These are phyloP conservation scores for Trichocomaceae sp. DNA, from an alignment of 2,329 filamentous ascomycete species.

Conservation along the genomic window DNA sequence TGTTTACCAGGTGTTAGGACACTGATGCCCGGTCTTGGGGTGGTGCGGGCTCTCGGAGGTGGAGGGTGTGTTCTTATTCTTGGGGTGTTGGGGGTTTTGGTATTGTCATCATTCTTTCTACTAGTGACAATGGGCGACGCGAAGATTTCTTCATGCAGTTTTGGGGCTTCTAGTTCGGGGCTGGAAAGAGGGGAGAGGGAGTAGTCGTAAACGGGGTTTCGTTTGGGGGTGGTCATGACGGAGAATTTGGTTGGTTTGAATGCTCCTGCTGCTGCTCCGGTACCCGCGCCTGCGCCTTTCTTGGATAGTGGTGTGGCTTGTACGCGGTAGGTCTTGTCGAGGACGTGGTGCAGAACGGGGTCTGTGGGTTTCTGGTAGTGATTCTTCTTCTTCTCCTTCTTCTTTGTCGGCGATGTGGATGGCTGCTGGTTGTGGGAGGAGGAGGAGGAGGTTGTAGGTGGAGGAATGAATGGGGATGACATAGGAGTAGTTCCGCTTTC, in stretches of 20 bases:
- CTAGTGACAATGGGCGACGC: constrained; percentile 58
- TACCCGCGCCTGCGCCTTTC: constrained; percentile 21
- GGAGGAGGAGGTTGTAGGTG: constrained; percentile 34
- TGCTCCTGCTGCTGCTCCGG: neutral
- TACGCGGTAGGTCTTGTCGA: constrained; percentile 91
- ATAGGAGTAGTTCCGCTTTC: constrained; percentile 47
- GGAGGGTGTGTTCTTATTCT: constrained; percentile 52
- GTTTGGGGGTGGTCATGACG: constrained; percentile 24
- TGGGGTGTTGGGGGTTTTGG: constrained; percentile 10
- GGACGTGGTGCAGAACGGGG: constrained; percentile 78
- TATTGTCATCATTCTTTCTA: constrained; percentile 15
- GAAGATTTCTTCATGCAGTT: constrained; percentile 79
- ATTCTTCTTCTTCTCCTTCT: constrained; percentile 25
- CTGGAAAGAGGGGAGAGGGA: constrained; percentile 63
- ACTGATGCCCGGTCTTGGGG: constrained; percentile 69
- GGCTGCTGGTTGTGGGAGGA: constrained; percentile 11
- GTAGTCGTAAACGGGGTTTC: constrained; percentile 25
- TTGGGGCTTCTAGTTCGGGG: constrained; percentile 72
- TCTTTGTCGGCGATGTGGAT: constrained; percentile 33
- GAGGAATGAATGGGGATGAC: constrained; percentile 51
- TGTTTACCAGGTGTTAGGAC: constrained; percentile 65
- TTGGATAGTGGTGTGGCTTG: constrained; percentile 79
- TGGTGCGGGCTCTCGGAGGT: constrained; percentile 65
- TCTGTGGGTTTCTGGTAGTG: constrained; percentile 47
- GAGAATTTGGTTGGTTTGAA: constrained; percentile 25